Evolutionary conservation across 176 grass and related monocot genomes (phyloP).

Genomic region (Bonia amplexicaulis): DNA sequence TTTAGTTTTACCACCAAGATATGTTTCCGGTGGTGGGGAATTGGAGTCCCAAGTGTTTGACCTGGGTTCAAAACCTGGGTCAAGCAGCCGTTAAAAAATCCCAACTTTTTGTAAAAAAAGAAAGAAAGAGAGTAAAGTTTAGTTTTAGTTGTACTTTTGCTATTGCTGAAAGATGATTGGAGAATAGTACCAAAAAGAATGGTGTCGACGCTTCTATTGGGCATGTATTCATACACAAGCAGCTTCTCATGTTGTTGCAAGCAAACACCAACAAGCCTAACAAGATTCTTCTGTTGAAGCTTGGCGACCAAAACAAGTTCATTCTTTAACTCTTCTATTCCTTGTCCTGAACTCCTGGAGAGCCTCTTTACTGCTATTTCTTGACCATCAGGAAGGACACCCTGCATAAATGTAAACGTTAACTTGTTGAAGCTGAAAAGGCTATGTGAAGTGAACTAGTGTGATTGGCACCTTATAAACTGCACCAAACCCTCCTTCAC

Average conservation of each 20-base stretch:
- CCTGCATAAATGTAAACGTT: slow-evolving; percentile 17
- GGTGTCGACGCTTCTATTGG: slow-evolving; percentile 41
- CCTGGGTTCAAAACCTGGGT: background rate
- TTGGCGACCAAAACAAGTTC: slow-evolving; percentile 45
- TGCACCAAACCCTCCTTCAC: slow-evolving; percentile 70
- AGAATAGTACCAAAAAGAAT: slow-evolving; percentile 32
- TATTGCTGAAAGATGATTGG: background rate
- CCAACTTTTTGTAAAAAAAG: background rate
- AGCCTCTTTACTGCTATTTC: slow-evolving; percentile 44
- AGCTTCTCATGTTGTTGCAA: slow-evolving; percentile 37
- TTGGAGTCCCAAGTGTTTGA: background rate
- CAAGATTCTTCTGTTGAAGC: slow-evolving; percentile 50
- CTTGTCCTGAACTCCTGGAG: slow-evolving; percentile 19
- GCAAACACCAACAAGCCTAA: slow-evolving; percentile 41
- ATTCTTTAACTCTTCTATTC: slow-evolving; percentile 41
- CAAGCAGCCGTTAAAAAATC: background rate
- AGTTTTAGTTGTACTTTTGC: background rate
- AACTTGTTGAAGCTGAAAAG: background rate
- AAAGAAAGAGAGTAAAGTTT: background rate
- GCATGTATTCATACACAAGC: slow-evolving; percentile 50
- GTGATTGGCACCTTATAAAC: slow-evolving; percentile 65
- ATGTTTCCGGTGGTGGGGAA: background rate
- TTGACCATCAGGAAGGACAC: slow-evolving; percentile 29
- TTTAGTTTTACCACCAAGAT: background rate
- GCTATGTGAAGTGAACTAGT: background rate